Conservation (phyloP, 495 filamentous ascomycete species). For the Umbilicaria muhlenbergii region DNA sequence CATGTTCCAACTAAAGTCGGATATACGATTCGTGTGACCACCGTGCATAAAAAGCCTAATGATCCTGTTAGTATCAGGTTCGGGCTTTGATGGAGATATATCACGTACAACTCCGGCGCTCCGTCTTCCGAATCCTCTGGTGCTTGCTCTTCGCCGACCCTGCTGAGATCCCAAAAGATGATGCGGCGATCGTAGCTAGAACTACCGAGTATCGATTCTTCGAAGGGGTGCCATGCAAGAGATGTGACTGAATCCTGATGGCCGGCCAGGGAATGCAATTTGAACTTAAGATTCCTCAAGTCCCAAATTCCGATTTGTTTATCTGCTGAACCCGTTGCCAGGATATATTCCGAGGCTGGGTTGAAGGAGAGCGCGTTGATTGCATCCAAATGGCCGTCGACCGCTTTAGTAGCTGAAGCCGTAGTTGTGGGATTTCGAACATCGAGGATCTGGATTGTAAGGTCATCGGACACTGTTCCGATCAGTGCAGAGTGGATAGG, state of each 20-base stretch:
- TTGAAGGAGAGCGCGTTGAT: constrained; percentile 94
- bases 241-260: constrained; percentile 83
- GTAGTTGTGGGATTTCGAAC: constrained; percentile 48
- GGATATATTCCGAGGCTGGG: constrained; percentile 64
- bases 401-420: constrained; percentile 41
- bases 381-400: constrained; percentile 67
- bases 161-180: constrained; percentile 89
- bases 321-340: constrained; percentile 88
- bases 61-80: constrained; percentile 12
- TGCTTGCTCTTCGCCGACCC: constrained; percentile 83
- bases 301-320: constrained; percentile 95
- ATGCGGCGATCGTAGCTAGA: constrained; percentile 84
- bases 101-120: constrained; percentile 76
- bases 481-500: constrained; percentile 68
- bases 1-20: constrained; percentile 94
- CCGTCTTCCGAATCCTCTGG: constrained; percentile 95
- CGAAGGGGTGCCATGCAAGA: constrained; percentile 82
- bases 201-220: constrained; percentile 75
- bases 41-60: constrained; percentile 91
- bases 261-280: constrained; percentile 70
- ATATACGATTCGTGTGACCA: constrained; percentile 89
- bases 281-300: constrained; percentile 70
- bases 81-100: background rate
- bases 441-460: constrained; percentile 85
- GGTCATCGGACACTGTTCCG: constrained; percentile 88